phyloP scores from a whole-genome alignment of 164 flowering plant species.

The Euptelea pleiosperma region DNA sequence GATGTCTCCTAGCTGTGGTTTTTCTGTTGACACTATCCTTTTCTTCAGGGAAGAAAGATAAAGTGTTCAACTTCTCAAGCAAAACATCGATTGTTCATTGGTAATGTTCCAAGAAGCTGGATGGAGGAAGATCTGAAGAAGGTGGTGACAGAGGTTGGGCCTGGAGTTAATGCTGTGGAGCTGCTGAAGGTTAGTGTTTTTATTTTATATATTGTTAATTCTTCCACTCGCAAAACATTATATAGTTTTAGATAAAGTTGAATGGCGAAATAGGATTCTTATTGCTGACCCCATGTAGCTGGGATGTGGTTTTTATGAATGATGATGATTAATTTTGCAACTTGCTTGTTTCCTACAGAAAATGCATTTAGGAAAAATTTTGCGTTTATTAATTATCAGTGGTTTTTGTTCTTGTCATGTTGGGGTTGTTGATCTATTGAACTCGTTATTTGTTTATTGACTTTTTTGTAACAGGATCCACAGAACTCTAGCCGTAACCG shows the following conservation, averaged over 20 bases:
- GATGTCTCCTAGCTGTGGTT: no score
- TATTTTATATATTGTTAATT: background rate
- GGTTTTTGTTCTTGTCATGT: background rate
- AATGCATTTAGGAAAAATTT: background rate
- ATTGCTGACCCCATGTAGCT: no score
- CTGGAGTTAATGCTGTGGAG: conserved; percentile 67
- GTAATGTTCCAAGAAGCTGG: conserved; percentile 84
- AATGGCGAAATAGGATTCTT: no score
- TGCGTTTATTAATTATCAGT: background rate
- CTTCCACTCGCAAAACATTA: no score
- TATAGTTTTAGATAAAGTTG: no score
- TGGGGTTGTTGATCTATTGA: background rate
- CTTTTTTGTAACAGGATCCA: conserved; percentile 64
- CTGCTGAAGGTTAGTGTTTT: conserved; percentile 57
- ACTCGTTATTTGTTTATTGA: background rate
- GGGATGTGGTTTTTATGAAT: no score
- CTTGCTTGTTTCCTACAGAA: background rate
- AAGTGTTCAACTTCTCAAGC: conserved; percentile 85
- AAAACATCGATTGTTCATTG: conserved; percentile 78
- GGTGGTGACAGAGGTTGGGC: conserved; percentile 61
- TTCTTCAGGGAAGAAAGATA: conserved; percentile 63
- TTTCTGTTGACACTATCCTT: background rate
- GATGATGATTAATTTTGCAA: background rate
- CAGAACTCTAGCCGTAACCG: conserved; percentile 74
- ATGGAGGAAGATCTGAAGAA: conserved; percentile 64